A percentile compares a stretch with the other conserved stretches of the same genome.
These are phyloP conservation scores for sorghum (Sorghum bicolor) DNA, from an alignment of 176 grass and related monocot genomes.

Conservation along the genomic window Sorghum_bicolor_NCBIv3 NC_012872.2:9816001-9816500, in stretches of 20 bases:
- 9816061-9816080: not conserved
- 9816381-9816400: conserved; percentile 15
- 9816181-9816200: not conserved
- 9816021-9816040: not conserved
- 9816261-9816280: not conserved
- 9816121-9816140: not conserved
- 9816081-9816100: not conserved
- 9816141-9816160: not conserved
- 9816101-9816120: not conserved
- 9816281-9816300: not conserved
- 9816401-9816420: conserved; percentile 25
- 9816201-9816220: no score
- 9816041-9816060: not conserved
- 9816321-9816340: not conserved
- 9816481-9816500: conserved; percentile 22
- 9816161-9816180: not conserved
- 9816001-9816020: not conserved
- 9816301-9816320: not conserved
- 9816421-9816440: conserved; percentile 27
- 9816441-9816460: conserved; percentile 43
- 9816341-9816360: not conserved
- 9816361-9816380: conserved; percentile 31
- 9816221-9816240: not conserved
- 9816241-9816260: not conserved
- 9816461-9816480: conserved; percentile 42